phyloP scores from a whole-genome alignment of 768 basidiomycete species.

The Boletus patriciae region DNA sequence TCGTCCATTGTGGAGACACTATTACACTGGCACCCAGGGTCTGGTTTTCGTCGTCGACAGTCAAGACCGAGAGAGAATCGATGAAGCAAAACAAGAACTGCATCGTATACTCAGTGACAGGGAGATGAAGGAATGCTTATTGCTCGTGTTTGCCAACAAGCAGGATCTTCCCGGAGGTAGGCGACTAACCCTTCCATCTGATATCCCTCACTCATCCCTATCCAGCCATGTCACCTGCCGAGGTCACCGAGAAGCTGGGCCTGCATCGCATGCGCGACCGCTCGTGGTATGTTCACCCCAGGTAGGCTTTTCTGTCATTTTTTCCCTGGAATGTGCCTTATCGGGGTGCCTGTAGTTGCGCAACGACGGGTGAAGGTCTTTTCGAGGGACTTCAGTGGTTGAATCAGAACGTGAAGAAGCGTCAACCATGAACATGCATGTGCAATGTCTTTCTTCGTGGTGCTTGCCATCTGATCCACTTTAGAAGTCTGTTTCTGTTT shows the following conservation, averaged over 20 bases:
- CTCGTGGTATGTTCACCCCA: conserved; percentile 99
- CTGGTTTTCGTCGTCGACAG: conserved; percentile 98
- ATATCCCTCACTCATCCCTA: background rate
- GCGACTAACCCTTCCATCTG: conserved; percentile 25
- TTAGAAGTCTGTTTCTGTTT: conserved; percentile 17
- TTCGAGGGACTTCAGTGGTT: conserved; percentile 98
- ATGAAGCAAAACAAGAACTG: conserved; percentile 94
- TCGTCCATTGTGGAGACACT: conserved; percentile 96
- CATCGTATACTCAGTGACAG: conserved; percentile 95
- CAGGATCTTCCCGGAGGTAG: conserved; percentile 95
- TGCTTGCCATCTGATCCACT: conserved; percentile 26
- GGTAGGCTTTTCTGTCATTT: conserved; percentile 47
- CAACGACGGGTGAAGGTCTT: conserved; percentile 93
- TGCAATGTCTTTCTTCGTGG: conserved; percentile 15
- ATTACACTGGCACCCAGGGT: conserved; percentile 98
- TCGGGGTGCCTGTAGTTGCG: conserved; percentile 60
- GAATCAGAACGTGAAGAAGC: conserved; percentile 95
- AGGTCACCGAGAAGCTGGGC: conserved; percentile 96
- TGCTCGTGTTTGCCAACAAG: conserved; percentile 99
- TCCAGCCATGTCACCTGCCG: conserved; percentile 94
- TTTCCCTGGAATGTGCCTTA: background rate
- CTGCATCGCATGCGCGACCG: conserved; percentile 95
- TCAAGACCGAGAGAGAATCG: conserved; percentile 91
- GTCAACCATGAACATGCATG: conserved; percentile 57
- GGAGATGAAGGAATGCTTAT: conserved; percentile 96